Percentiles rank a stretch among this genome's conserved stretches.
Conservation (phyloP, 192 early-diverging fungal genomes). For the Gonapodya sp. region DNA sequence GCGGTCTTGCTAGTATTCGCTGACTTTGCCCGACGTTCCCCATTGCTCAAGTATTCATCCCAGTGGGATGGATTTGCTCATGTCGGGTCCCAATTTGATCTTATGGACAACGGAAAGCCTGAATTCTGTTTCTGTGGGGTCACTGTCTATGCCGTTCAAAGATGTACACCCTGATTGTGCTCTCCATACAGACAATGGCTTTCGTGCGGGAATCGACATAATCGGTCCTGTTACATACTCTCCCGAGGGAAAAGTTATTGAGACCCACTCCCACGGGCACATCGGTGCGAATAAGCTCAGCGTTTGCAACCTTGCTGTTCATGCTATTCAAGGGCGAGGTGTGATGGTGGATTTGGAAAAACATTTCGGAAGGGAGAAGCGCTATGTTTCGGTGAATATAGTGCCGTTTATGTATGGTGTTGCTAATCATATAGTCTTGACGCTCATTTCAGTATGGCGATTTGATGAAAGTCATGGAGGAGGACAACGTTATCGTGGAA, state of each 20-base stretch:
- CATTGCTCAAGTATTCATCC: constrained; percentile 4
- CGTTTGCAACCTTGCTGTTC: neutral
- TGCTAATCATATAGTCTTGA: neutral
- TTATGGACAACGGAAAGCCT: neutral
- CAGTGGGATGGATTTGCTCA: constrained; percentile 6
- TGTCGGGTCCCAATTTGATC: neutral
- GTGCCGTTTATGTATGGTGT: neutral
- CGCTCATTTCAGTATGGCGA: neutral
- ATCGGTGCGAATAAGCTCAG: constrained; percentile 2
- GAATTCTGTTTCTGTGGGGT: constrained; percentile 1
- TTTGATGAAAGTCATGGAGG: neutral
- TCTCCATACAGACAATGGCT: neutral
- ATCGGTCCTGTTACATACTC: constrained; percentile 6
- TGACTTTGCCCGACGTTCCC: too few species aligned
- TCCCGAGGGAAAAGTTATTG: neutral
- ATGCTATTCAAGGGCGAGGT: neutral
- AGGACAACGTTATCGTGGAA: neutral
- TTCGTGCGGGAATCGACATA: neutral
- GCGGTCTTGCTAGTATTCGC: too few species aligned
- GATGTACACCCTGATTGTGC: neutral
- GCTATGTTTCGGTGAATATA: neutral
- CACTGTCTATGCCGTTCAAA: neutral
- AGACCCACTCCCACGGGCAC: neutral
- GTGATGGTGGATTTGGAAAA: constrained; percentile 5
- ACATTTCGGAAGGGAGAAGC: neutral